Evolutionary conservation across 768 basidiomycete genomes (phyloP).

Genomic region (Filobasidium floriforme): DNA sequence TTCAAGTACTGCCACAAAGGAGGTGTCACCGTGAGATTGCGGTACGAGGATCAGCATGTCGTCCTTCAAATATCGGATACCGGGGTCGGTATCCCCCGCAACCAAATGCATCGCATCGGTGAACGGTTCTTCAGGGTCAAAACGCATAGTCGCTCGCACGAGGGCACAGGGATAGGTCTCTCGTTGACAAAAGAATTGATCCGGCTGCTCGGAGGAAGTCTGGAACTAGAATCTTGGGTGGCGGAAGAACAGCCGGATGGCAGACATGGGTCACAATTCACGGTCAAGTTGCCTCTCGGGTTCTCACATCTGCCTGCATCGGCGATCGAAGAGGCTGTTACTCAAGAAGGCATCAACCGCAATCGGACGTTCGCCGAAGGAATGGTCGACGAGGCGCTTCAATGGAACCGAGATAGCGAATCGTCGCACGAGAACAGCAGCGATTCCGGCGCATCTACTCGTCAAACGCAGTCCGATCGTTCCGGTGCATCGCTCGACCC

Average conservation of each 20-base stretch:
- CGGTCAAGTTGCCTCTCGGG: constrained; percentile 37
- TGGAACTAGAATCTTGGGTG: constrained; percentile 36
- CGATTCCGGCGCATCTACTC: constrained; percentile 11
- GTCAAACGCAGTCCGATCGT: constrained; percentile 13
- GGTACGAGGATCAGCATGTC: constrained; percentile 32
- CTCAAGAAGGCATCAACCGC: constrained; percentile 10
- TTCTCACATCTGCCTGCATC: constrained; percentile 34
- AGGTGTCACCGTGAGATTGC: constrained; percentile 39
- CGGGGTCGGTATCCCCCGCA: constrained; percentile 46
- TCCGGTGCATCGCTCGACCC: constrained; percentile 14
- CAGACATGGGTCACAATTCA: constrained; percentile 39
- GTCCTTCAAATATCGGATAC: constrained; percentile 46
- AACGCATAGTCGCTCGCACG: constrained; percentile 32
- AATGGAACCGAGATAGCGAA: constrained; percentile 39
- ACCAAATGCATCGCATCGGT: constrained; percentile 34
- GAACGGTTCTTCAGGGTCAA: constrained; percentile 41
- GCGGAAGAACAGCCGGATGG: constrained; percentile 37
- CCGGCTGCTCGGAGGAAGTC: constrained; percentile 45
- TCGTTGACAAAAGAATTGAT: constrained; percentile 44
- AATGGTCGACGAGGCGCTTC: constrained; percentile 47
- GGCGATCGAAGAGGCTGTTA: constrained; percentile 22
- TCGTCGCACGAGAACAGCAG: constrained; percentile 29
- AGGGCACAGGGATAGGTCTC: constrained; percentile 47
- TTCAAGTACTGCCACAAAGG: constrained; percentile 46
- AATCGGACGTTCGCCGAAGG: constrained; percentile 39